phyloP scores from a whole-genome alignment of 495 filamentous ascomycete species.

The Xylaria nigripes region DNA sequence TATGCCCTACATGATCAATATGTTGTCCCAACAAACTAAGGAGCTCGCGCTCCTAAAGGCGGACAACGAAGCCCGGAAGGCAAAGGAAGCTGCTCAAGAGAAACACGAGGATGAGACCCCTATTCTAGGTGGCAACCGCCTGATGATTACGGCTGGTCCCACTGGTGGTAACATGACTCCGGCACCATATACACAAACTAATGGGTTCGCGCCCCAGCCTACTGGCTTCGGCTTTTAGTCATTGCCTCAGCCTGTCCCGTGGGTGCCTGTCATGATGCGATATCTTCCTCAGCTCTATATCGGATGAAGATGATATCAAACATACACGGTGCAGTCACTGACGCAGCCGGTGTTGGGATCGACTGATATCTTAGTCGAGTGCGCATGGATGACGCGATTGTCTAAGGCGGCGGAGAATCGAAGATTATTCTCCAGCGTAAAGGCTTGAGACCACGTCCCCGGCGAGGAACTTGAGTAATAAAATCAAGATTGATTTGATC shows the following conservation, averaged over 20 bases:
- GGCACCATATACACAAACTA: constrained; percentile 61
- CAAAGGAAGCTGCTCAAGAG: constrained; percentile 74
- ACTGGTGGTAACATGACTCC: constrained; percentile 44
- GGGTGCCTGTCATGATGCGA: constrained; percentile 1
- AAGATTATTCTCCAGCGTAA: background rate
- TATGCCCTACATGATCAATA: constrained; percentile 99
- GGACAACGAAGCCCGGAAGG: constrained; percentile 96
- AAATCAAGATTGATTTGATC: background rate
- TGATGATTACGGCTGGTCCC: constrained; percentile 97
- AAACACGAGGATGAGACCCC: constrained; percentile 87
- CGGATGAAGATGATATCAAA: background rate
- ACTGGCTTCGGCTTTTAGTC: constrained; percentile 56
- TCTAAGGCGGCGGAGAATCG: background rate
- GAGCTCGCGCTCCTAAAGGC: constrained; percentile 80
- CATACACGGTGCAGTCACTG: background rate
- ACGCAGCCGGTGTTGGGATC: background rate
- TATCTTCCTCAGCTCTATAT: background rate
- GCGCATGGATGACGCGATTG: background rate
- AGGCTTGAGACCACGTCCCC: background rate
- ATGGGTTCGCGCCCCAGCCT: constrained; percentile 72
- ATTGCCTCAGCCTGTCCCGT: background rate
- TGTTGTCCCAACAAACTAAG: constrained; percentile 80
- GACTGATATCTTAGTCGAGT: background rate
- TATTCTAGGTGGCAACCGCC: constrained; percentile 81
- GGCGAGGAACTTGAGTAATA: background rate